Conservation (phyloP, 129 eudicot species). For the Ambrosia artemisiifolia region DNA sequence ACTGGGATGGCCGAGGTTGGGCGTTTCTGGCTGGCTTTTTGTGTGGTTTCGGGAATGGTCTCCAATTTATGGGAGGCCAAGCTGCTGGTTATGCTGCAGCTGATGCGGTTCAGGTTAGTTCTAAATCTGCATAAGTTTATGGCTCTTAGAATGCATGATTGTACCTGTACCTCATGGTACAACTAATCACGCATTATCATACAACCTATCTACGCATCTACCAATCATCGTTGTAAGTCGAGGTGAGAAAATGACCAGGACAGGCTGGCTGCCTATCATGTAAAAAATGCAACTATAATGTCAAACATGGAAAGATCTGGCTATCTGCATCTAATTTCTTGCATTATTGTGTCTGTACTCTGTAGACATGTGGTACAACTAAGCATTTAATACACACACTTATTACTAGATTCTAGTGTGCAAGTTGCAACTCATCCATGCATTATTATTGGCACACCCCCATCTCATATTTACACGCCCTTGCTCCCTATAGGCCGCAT, state of each 20-base stretch:
- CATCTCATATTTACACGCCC: no score
- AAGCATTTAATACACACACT: background rate
- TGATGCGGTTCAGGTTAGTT: slow-evolving; percentile 82
- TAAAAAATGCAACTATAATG: background rate
- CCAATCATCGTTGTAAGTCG: background rate
- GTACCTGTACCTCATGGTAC: slow-evolving; percentile 13
- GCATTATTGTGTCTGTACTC: background rate
- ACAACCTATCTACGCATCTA: slow-evolving; percentile 8
- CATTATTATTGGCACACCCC: background rate
- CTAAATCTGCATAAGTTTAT: background rate
- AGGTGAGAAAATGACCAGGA: background rate
- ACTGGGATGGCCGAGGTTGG: slow-evolving; percentile 93
- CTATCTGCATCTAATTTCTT: background rate
- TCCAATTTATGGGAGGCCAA: slow-evolving; percentile 94
- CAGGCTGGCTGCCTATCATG: background rate
- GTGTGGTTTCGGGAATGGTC: slow-evolving; percentile 93
- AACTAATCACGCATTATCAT: background rate
- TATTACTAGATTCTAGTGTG: background rate
- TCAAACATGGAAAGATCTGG: background rate
- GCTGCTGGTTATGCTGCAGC: slow-evolving; percentile 99
- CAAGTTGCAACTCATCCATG: background rate
- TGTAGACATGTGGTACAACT: background rate
- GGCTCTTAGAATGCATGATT: slow-evolving; percentile 5
- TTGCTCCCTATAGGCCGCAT: no score
- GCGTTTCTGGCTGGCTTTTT: slow-evolving; percentile 79